Percentiles rank a stretch among this genome's conserved stretches.
Evolutionary conservation across 2,329 filamentous ascomycete species (phyloP).

Genomic region (Albifimbria verrucaria): DNA sequence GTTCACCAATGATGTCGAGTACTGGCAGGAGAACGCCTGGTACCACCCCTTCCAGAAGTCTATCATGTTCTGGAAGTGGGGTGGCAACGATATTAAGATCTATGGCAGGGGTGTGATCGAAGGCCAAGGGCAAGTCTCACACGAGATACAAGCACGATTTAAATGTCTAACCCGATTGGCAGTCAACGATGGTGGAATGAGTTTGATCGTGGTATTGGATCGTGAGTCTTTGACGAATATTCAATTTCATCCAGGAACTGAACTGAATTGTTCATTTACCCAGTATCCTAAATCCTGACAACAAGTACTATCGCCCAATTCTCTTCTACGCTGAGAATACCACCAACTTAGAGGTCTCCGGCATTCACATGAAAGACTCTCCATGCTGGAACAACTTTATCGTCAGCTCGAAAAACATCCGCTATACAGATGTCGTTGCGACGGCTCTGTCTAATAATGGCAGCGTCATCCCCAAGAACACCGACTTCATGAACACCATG

Average conservation of each 20-base stretch:
- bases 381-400: conserved; percentile 21
- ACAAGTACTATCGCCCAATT: conserved; percentile 17
- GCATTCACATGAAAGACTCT: conserved; percentile 20
- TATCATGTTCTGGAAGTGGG: conserved; percentile 21
- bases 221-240: too few relatives aligned
- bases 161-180: conserved; percentile 15
- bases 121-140: too few relatives aligned
- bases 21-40: conserved; percentile 19
- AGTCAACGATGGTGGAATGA: conserved; percentile 23
- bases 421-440: conserved; percentile 18
- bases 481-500: conserved; percentile 19
- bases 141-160: too few relatives aligned
- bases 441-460: conserved; percentile 19
- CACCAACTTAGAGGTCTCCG: conserved; percentile 16
- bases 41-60: conserved; percentile 21
- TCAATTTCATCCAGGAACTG: neutral
- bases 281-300: conserved; percentile 16
- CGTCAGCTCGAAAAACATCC: conserved; percentile 19
- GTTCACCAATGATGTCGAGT: conserved; percentile 19
- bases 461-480: conserved; percentile 18
- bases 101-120: conserved; percentile 20
- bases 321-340: conserved; percentile 22
- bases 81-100: conserved; percentile 17
- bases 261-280: too few relatives aligned
- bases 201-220: conserved; percentile 17